phyloP scores from a whole-genome alignment of 345 rosid genomes.

The Brassica rapa region DNA sequence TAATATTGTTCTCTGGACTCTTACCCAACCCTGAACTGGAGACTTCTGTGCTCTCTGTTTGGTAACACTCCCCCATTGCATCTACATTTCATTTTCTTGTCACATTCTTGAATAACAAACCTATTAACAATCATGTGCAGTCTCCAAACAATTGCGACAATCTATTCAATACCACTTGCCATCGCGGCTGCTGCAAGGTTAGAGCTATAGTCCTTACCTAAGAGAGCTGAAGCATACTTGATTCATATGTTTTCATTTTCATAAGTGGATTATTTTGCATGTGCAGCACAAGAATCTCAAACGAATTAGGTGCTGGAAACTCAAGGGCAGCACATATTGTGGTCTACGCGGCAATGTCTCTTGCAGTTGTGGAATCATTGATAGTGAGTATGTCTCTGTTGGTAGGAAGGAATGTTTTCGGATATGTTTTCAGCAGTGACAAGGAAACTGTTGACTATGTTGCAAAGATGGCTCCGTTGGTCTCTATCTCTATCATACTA shows the following conservation, averaged over 20 bases:
- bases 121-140: constrained; percentile 37
- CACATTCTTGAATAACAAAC: not conserved
- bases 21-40: constrained; percentile 79
- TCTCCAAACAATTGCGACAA: constrained; percentile 51
- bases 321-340: constrained; percentile 52
- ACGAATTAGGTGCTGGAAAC: constrained; percentile 82
- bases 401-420: constrained; percentile 52
- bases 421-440: constrained; percentile 72
- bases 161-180: constrained; percentile 56
- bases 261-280: constrained; percentile 6
- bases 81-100: constrained; percentile 6
- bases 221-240: not conserved
- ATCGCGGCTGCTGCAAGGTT: constrained; percentile 71
- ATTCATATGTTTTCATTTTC: not conserved
- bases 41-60: constrained; percentile 80
- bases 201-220: not conserved
- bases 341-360: constrained; percentile 44
- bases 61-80: constrained; percentile 42
- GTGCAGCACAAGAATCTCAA: constrained; percentile 54
- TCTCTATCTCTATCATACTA: constrained; percentile 59
- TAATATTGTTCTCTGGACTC: constrained; percentile 74
- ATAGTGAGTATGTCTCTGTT: constrained; percentile 50
- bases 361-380: constrained; percentile 47
- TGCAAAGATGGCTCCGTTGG: constrained; percentile 68
- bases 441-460: constrained; percentile 70